Base-by-base conservation (phyloP, 257 asterid species). In the Nicotiana tomentosiformis region DNA sequence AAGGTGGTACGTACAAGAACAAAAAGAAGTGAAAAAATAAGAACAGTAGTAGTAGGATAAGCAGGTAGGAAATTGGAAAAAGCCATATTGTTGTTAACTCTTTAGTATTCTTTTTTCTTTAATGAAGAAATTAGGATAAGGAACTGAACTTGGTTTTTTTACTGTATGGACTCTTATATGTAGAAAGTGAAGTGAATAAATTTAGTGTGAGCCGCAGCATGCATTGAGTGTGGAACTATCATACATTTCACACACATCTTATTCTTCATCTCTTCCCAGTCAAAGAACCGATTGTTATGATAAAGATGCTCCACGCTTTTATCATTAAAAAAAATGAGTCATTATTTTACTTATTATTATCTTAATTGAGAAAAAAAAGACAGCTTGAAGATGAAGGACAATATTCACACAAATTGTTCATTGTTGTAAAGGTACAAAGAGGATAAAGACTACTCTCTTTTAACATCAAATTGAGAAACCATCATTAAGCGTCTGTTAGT, bases 171-270 rank as follows among this genome's bases (percentile, higher is more conserved):
- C 61, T 14, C 15, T 86, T 82, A 84, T 83, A 85, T 72, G 85
- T 2, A 14, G 23, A 18, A 80, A 82, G 58, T 26, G 82, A 90
- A 90, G 58, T 26, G 82, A 90, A 90, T 84, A 10, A 33, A 33
- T 67, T 83, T 84, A 67, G 90, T 88, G 87, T 90, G 93, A 88
- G 74, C 35, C 86, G 83, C 82, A 88, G 77, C 92, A 91, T 90
- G 92, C 88, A 78, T 82, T 29, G 26, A 83, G 88, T 86, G 87
- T 89, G 93, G 61, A 81, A 58, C 26, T 26, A 49, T 0, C 23
- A 26, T 23, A 10, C 43, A 46, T 77, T 35, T 58, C 84, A 86
- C 49, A 70, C 84, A 23, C 66, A 83, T 57, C 81, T 81, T 83
- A 20, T 81, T 58, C 66, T 66, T 80, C 58, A 64, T 43, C 51